Evolutionary conservation across 495 filamentous ascomycete species (phyloP).

Genomic region (Tuber magnatum): DNA sequence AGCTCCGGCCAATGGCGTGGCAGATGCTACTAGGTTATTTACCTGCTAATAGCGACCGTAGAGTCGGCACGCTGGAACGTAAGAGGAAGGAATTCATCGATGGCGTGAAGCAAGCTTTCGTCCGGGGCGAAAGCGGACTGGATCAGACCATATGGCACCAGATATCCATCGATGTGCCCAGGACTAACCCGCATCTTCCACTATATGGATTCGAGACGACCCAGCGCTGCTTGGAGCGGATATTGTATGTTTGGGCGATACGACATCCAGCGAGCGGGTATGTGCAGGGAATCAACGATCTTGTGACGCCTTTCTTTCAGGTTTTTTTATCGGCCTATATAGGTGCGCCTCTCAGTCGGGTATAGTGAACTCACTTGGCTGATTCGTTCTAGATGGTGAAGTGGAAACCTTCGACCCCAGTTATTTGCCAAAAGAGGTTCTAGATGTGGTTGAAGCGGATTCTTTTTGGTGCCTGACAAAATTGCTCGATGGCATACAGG

Average conservation of each 20-base stretch:
- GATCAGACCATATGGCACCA: constrained; percentile 98
- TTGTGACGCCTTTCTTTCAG: constrained; percentile 96
- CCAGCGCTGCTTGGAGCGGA: constrained; percentile 84
- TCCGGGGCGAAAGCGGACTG: constrained; percentile 62
- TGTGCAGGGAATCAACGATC: constrained; percentile 96
- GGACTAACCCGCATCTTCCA: constrained; percentile 91
- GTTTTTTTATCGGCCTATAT: constrained; percentile 93
- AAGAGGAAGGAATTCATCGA: constrained; percentile 97
- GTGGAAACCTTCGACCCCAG: constrained; percentile 61
- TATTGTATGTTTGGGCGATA: constrained; percentile 96
- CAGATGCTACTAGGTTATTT: constrained; percentile 91
- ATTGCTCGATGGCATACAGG: constrained; percentile 92
- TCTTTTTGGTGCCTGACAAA: constrained; percentile 98
- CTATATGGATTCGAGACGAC: constrained; percentile 94
- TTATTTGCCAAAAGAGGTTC: constrained; percentile 77
- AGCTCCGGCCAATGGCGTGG: constrained; percentile 97
- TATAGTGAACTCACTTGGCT: constrained; percentile 1
- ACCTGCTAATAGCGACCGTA: constrained; percentile 83
- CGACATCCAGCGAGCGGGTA: constrained; percentile 95
- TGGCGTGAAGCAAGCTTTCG: constrained; percentile 90
- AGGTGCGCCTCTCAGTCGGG: constrained; percentile 20
- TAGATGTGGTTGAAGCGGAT: constrained; percentile 96
- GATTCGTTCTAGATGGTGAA: constrained; percentile 33
- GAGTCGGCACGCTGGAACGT: constrained; percentile 81
- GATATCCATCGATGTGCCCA: constrained; percentile 95